phyloP scores from a whole-genome alignment of 805 yeast genomes.

The Yarrowia divulgata region DNA sequence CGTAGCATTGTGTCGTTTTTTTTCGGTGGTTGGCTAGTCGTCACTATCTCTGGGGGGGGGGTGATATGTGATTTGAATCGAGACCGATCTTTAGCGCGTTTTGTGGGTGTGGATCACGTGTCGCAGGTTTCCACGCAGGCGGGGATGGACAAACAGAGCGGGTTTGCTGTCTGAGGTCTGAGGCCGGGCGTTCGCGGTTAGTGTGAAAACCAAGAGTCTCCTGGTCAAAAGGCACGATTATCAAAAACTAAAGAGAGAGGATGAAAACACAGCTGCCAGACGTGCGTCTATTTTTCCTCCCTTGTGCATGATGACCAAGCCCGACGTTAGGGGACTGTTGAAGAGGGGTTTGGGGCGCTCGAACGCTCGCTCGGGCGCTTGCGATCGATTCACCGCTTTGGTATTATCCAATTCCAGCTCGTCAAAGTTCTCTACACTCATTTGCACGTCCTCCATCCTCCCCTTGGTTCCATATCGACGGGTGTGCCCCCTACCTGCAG shows the following conservation, averaged over 20 bases:
- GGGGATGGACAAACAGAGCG: neutral
- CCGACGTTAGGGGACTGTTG: neutral
- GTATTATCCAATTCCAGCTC: no score
- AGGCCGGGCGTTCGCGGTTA: conserved; percentile 4
- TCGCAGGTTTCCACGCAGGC: neutral
- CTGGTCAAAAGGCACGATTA: conserved; percentile 3
- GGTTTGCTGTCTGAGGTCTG: neutral
- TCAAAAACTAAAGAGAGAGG: conserved; percentile 22
- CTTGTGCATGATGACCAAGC: conserved; percentile 14
- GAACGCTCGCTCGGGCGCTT: neutral
- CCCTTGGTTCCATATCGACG: neutral
- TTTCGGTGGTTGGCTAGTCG: neutral
- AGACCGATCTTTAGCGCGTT: conserved; percentile 1
- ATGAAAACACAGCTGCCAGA: conserved; percentile 29
- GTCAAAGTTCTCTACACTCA: no score
- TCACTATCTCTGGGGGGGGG: neutral
- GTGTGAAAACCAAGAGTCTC: neutral
- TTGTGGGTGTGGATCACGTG: neutral
- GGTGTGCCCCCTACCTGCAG: conserved; percentile 26
- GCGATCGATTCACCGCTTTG: neutral
- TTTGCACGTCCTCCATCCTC: neutral
- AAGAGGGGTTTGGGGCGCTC: neutral
- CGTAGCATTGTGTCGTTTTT: conserved; percentile 21
- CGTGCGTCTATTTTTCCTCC: conserved; percentile 25
- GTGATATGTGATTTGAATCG: neutral